Conservation (phyloP, 805 yeast genomes). For the Saccharomyces mikatae region DNA sequence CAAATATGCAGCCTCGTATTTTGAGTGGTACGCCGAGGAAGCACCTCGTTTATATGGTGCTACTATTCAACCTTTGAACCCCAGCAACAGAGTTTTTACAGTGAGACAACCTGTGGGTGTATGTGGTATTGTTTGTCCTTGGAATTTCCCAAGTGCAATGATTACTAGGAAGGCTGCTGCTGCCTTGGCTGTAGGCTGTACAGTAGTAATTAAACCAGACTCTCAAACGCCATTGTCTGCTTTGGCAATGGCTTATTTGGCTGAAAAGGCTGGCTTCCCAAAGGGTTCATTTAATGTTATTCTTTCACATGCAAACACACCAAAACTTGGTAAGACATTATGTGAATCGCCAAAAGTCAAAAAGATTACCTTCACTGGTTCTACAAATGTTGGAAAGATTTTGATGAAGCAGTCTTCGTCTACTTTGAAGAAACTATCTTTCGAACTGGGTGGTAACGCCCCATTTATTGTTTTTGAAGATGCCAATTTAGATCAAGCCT, state of each 20-base stretch:
- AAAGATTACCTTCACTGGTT: slow-evolving; percentile 58
- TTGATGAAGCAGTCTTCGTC: slow-evolving; percentile 50
- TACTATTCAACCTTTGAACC: slow-evolving; percentile 47
- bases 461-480: slow-evolving; percentile 56
- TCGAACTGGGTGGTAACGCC: slow-evolving; percentile 64
- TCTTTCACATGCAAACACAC: slow-evolving; percentile 42
- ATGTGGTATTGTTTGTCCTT: slow-evolving; percentile 56
- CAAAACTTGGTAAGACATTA: slow-evolving; percentile 44
- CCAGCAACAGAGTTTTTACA: slow-evolving; percentile 45
- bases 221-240: slow-evolving; percentile 55
- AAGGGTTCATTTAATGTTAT: slow-evolving; percentile 49
- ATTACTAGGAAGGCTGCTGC: slow-evolving; percentile 59
- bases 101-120: slow-evolving; percentile 56
- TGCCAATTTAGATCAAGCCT: slow-evolving; percentile 50
- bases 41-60: slow-evolving; percentile 50
- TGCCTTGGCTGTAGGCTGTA: slow-evolving; percentile 59
- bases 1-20: slow-evolving; percentile 60
- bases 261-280: slow-evolving; percentile 55
- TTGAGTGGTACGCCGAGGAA: slow-evolving; percentile 80
- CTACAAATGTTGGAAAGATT: slow-evolving; percentile 53
- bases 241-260: slow-evolving; percentile 47
- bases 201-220: slow-evolving; percentile 53
- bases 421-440: slow-evolving; percentile 51
- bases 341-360: slow-evolving; percentile 42
- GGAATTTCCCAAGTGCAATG: slow-evolving; percentile 65